Conservation (phyloP, 2,329 filamentous ascomycete species). For the Coniochaeta sp. region DNA sequence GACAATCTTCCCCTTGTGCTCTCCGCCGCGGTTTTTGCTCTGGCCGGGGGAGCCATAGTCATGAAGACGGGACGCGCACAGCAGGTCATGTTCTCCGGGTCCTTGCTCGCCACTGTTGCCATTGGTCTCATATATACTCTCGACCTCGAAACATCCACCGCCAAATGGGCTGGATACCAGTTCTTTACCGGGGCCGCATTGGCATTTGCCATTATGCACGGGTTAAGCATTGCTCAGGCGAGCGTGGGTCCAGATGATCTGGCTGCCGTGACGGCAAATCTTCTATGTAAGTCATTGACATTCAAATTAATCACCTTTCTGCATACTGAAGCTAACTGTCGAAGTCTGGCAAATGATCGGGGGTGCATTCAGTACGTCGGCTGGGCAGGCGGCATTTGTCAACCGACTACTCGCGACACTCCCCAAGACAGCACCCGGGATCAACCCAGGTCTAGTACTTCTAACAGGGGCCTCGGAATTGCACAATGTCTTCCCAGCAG, state of each 20-base stretch:
- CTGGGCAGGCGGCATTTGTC: constrained; percentile 25
- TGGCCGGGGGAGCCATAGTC: constrained; percentile 19
- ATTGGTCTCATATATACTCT: constrained; percentile 26
- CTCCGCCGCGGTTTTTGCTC: constrained; percentile 20
- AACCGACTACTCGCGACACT: constrained; percentile 21
- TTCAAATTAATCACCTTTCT: background rate
- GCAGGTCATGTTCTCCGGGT: constrained; percentile 15
- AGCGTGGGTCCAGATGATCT: constrained; percentile 14
- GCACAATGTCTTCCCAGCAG: constrained; percentile 31
- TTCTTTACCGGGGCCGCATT: constrained; percentile 30
- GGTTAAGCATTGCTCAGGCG: constrained; percentile 30
- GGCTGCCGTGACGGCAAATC: constrained; percentile 9
- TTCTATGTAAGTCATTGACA: constrained; percentile 6
- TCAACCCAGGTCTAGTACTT: constrained; percentile 21
- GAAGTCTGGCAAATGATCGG: constrained; percentile 30
- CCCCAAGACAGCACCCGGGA: constrained; percentile 16
- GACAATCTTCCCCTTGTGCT: constrained; percentile 32
- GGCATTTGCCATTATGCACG: constrained; percentile 28
- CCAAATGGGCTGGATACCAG: constrained; percentile 23
- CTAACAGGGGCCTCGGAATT: constrained; percentile 39
- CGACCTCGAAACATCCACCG: constrained; percentile 16
- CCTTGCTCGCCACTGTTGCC: constrained; percentile 23
- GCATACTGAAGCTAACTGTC: background rate
- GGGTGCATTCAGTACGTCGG: constrained; percentile 32
- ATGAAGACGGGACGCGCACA: constrained; percentile 14